Base-by-base conservation (phyloP, 352 stramenopile species). In the Phytopythium oedochilum region DNA sequence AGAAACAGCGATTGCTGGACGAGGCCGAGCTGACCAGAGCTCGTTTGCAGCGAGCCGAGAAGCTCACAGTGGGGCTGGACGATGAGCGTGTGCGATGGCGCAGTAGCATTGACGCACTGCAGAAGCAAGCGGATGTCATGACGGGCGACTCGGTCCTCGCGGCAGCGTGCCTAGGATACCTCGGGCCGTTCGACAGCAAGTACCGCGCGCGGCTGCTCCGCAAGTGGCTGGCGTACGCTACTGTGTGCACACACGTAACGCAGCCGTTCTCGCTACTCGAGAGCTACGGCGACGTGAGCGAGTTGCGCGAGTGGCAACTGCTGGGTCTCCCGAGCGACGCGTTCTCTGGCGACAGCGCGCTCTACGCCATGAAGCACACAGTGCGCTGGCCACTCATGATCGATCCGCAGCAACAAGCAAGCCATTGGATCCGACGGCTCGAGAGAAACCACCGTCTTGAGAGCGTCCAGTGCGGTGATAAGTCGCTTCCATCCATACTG, bases 371-470 rank as follows among this genome's bases (percentile, higher is more conserved):
- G 48, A 78, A 87, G 31, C 66, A 69, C n/a, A 89, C 68, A 22
- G 84, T 87, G n/a, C 79, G 89, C 12, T 98, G 91, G 91, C 78
- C 92, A 18, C 71, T 98, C 17, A 84, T 98, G 66, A 97, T 98
- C 57, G 93, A 98, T 57, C 92, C 93, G 2, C 92, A 98, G 62
- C 86, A 94, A 17, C 92, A 98, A 70, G 92, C 89, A 2, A 96
- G 86, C 39, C 77, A 89, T 36, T 98, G 92, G 92, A 86, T 98
- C 18, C 89, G 94, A 34, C 89, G 87, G 5, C 70, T 97, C 40
- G 92, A 98, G 55, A 44, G 62, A 2, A 38, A 23, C 9, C 69
- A 87, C 49, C 55, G 68, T 1, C 59, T 98, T 3, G 78, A 96
- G 53, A 74, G 73, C 9, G 68, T 90, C 23, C 94, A 97, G 64